Conservation (phyloP, 768 basidiomycete genomes). For the Pleurotus citrinopileatus region DNA sequence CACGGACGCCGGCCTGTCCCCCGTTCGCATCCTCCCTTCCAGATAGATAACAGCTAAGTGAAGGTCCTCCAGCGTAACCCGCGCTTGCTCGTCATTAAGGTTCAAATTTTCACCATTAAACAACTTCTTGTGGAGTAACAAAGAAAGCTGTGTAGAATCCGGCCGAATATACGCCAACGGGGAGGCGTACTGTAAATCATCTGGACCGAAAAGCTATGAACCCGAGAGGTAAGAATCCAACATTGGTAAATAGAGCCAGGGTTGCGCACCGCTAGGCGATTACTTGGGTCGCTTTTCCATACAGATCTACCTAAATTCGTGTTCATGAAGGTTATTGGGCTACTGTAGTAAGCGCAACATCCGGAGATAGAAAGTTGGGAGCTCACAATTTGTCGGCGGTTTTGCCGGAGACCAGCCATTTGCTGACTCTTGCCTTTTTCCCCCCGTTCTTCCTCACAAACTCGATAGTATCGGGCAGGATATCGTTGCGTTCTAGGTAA, state of each 20-base stretch:
- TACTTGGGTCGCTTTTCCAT: constrained; percentile 4
- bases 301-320: not conserved
- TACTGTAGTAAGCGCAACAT: not conserved
- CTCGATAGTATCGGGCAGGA: constrained; percentile 5
- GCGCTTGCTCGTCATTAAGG: not conserved
- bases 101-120: not conserved
- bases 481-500: not conserved
- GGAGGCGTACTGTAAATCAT: not conserved
- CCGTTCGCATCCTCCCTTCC: constrained; percentile 2
- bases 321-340: constrained; percentile 6
- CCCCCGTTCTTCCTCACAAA: not conserved
- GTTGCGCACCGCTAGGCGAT: constrained; percentile 2
- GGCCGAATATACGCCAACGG: not conserved
- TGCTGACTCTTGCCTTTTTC: not conserved
- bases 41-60: not conserved
- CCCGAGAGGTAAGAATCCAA: not conserved
- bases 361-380: not conserved
- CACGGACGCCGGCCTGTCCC: not conserved
- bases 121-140: not conserved
- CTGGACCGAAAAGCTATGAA: constrained; percentile 1
- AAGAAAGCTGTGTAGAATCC: not conserved
- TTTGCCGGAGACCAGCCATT: not conserved
- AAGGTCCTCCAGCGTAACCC: not conserved
- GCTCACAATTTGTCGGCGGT: constrained; percentile 2
- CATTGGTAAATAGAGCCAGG: not conserved